A percentile compares a stretch with the other conserved stretches of the same genome.
Conservation (phyloP, 2,329 filamentous ascomycete species). For the Venturia aucupariae region DNA sequence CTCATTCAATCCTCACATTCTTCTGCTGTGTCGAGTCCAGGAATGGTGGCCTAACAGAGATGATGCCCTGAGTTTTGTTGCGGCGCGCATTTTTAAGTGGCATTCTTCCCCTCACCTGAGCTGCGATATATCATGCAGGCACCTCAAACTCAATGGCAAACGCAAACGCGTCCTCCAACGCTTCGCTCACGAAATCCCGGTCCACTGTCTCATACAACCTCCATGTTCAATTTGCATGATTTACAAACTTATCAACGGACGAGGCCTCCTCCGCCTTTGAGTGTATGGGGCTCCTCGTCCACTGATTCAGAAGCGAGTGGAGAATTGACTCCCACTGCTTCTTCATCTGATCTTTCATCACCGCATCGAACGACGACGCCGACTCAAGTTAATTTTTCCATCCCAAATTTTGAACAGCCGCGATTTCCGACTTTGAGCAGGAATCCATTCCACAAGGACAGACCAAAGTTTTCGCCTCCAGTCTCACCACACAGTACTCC, state of each 20-base stretch:
- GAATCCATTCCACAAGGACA: constrained; percentile 5
- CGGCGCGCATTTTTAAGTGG: background rate
- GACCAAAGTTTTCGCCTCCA: constrained; percentile 19
- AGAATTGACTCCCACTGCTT: constrained; percentile 13
- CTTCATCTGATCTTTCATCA: constrained; percentile 8
- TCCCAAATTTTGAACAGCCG: background rate
- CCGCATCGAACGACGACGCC: constrained; percentile 10
- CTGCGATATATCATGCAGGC: constrained; percentile 7
- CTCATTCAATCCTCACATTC: background rate
- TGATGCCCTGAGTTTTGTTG: constrained; percentile 6
- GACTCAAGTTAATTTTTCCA: constrained; percentile 1
- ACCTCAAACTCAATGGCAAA: constrained; percentile 2
- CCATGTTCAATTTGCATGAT: constrained; percentile 32
- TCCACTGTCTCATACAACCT: constrained; percentile 28
- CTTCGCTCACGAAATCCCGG: background rate
- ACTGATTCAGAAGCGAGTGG: constrained; percentile 20
- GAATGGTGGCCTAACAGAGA: background rate
- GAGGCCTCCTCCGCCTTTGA: constrained; percentile 23
- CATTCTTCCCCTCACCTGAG: background rate
- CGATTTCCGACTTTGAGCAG: background rate
- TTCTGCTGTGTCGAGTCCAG: background rate
- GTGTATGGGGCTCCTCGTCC: constrained; percentile 31
- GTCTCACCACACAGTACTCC: constrained; percentile 26
- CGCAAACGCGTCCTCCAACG: constrained; percentile 4
- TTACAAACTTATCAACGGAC: constrained; percentile 18